Conservation (phyloP, 768 basidiomycete genomes). For the Lactifluus piperatus region DNA sequence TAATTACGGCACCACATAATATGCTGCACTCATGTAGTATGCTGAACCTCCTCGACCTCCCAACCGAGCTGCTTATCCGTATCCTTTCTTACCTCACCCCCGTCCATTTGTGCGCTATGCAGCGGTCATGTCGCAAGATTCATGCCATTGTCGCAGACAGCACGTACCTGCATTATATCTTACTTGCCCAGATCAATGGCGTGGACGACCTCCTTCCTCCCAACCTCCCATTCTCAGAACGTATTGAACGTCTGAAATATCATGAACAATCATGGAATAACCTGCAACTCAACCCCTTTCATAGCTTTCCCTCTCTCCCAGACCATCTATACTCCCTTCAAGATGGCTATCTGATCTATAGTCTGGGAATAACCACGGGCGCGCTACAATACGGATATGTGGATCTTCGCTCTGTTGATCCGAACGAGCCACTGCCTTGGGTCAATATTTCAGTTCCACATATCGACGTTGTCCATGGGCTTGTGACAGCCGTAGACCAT, state of each 20-base stretch:
- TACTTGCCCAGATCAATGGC: background rate
- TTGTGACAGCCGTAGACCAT: conserved; percentile 7
- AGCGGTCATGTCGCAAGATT: conserved; percentile 2
- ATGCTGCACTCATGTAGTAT: background rate
- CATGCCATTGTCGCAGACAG: background rate
- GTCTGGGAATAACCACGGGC: background rate
- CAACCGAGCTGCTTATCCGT: conserved; percentile 8
- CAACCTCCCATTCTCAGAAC: conserved; percentile 2
- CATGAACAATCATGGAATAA: conserved; percentile 10
- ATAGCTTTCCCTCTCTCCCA: background rate
- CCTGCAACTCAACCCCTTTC: background rate
- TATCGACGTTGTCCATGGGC: background rate
- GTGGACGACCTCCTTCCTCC: conserved; percentile 6
- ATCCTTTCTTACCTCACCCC: conserved; percentile 4
- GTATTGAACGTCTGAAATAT: conserved; percentile 1
- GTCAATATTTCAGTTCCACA: background rate
- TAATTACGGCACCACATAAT: background rate
- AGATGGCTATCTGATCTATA: conserved; percentile 8
- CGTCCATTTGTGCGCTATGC: background rate
- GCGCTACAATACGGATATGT: background rate
- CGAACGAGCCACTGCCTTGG: background rate
- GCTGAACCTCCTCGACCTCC: background rate
- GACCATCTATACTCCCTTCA: background rate
- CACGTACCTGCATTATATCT: conserved; percentile 5
- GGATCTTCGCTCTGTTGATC: background rate